Base-by-base conservation (phyloP, 352 stramenopile genomes). In the Phytopythium mirpurense region DNA sequence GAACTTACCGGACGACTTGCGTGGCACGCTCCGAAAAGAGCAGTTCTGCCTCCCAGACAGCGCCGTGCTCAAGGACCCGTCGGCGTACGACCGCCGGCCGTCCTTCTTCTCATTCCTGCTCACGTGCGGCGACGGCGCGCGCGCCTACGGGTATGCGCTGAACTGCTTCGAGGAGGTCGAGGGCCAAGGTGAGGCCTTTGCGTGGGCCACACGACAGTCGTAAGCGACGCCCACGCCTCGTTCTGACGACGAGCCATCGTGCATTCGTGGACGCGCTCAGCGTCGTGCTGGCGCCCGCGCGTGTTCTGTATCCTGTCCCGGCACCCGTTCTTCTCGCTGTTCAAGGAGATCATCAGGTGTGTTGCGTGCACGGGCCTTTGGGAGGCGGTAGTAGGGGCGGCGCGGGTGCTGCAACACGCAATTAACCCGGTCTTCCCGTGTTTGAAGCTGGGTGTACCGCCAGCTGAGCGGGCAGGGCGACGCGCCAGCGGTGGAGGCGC, bases 21-120 rank as follows among this genome's bases (percentile, higher is more conserved):
- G 15, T 45, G 8, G n/a, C 8, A 41, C 35, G 35, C 35, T 41
- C 15, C 35, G 40, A 9, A 45, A 29, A 27, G 15, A 24, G 40
- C 56, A 92, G 82, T 92, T 92, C 56, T 92, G 82, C 56, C 67
- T 92, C 27, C 82, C 78, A 26, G 70, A 84, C 45, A 81, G 68
- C 51, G 54, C 76, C 34, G 62, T 64, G 46, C 67, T 72, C 21
- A 57, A 65, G 32, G 47, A 67, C 4, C 63, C 72, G 51, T 70
- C 67, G 3, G 64, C 68, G 15, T 89, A 75, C 58, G 75, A 88
- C 61, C 73, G 74, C 52, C 75, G 75, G 55, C 79, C 83, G 23
- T 65, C 66, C 8, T 90, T 90, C 66, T 90, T 90, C 59, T 90
- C 83, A 9, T 93, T 93, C 54, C 78, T 77, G 31, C 67, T 93